These are phyloP conservation scores for Pichia insulana DNA, from an alignment of 805 yeast genomes.

Conservation along the genomic window DNA sequence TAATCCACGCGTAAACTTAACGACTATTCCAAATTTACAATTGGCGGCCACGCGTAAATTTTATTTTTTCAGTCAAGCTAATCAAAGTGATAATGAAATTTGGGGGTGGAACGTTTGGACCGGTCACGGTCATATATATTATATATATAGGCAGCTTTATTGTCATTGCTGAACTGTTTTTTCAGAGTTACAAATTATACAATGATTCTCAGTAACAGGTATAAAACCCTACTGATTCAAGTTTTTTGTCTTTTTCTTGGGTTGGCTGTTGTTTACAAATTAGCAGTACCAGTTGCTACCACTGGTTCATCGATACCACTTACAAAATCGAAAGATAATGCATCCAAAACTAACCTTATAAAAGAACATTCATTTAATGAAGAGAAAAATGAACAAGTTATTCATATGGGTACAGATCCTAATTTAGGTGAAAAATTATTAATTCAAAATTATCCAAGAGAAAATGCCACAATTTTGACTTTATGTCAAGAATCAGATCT, in stretches of 20 bases:
- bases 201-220: neutral
- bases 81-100: no score
- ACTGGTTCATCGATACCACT: neutral
- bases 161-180: no score
- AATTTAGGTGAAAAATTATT: constrained; percentile 4
- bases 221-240: neutral
- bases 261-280: neutral
- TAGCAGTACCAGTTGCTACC: neutral
- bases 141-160: no score
- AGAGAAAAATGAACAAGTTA: neutral
- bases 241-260: neutral
- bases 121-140: no score
- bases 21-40: no score
- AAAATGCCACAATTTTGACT: constrained; percentile 49
- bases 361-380: neutral
- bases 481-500: constrained; percentile 66
- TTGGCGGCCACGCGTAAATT: no score
- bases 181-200: no score
- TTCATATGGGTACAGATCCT: constrained; percentile 5
- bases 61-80: no score
- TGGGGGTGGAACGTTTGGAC: no score
- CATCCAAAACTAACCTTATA: neutral
- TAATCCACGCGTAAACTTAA: no score
- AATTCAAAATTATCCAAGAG: constrained; percentile 17
- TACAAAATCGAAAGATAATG: neutral